Evolutionary conservation across 2,329 filamentous ascomycete genomes (phyloP).

Genomic region (Botrytis fabae): DNA sequence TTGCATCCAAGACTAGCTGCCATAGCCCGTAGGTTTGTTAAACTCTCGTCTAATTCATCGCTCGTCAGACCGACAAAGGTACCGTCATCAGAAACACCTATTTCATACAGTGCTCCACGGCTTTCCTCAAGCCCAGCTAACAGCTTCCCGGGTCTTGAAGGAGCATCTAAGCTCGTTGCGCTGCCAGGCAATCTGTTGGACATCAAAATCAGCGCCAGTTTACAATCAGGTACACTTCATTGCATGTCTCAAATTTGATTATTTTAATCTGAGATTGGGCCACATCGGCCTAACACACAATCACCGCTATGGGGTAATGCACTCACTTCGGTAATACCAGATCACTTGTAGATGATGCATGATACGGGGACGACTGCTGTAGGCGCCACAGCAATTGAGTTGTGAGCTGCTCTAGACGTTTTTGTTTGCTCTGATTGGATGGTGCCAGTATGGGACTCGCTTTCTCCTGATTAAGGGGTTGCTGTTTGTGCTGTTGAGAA

Average conservation of each 20-base stretch:
- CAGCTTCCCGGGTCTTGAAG: slow-evolving; percentile 55
- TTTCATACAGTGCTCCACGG: slow-evolving; percentile 90
- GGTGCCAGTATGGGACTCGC: slow-evolving; percentile 31
- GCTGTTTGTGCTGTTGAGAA: slow-evolving; percentile 36
- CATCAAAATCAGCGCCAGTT: background rate
- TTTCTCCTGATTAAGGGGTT: slow-evolving; percentile 27
- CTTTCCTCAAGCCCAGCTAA: slow-evolving; percentile 87
- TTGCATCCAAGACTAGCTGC: slow-evolving; percentile 86
- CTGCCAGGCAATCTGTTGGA: slow-evolving; percentile 59
- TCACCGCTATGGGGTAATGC: background rate
- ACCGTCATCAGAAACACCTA: slow-evolving; percentile 93
- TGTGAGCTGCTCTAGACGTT: slow-evolving; percentile 84
- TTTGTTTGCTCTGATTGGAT: slow-evolving; percentile 69
- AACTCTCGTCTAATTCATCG: slow-evolving; percentile 90
- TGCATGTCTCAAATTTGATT: background rate
- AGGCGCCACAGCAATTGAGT: slow-evolving; percentile 94
- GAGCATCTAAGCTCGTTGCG: slow-evolving; percentile 48
- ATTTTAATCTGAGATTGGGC: background rate
- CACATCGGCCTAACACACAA: background rate
- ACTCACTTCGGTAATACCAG: slow-evolving; percentile 65
- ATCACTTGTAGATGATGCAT: slow-evolving; percentile 75
- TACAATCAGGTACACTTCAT: background rate
- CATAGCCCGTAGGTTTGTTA: slow-evolving; percentile 84
- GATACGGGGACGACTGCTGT: slow-evolving; percentile 91
- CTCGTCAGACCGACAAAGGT: slow-evolving; percentile 83